Conservation (phyloP, 257 asterid genomes). For the Thymus quinquecostatus region DNA sequence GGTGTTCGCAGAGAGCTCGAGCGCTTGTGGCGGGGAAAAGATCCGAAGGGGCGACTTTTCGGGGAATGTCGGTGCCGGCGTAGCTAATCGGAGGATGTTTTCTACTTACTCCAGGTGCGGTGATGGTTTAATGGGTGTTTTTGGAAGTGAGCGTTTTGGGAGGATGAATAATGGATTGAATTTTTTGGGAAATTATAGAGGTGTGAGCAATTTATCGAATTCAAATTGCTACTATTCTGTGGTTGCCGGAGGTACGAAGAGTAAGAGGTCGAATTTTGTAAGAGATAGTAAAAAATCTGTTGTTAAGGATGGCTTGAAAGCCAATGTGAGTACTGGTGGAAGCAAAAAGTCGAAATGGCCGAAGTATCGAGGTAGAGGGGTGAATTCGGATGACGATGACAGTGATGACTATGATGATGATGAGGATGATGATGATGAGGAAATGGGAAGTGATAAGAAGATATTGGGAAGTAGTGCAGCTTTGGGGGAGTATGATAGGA, state of each 20-base stretch:
- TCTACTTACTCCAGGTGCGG: slow-evolving; percentile 44
- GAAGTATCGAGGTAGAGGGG: slow-evolving; percentile 47
- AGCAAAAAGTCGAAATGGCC: slow-evolving; percentile 52
- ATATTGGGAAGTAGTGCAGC: slow-evolving; percentile 67
- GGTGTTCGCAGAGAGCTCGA: slow-evolving; percentile 41
- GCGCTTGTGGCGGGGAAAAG: slow-evolving; percentile 15
- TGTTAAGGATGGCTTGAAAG: slow-evolving; percentile 33
- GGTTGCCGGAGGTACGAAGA: slow-evolving; percentile 31
- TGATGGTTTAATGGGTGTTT: slow-evolving; percentile 30
- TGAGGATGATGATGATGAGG: slow-evolving; percentile 50
- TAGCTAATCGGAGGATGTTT: slow-evolving; percentile 44
- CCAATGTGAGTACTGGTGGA: slow-evolving; percentile 32
- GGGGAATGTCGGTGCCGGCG: slow-evolving; percentile 29
- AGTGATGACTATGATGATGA: slow-evolving; percentile 41
- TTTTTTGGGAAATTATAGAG: slow-evolving; percentile 27
- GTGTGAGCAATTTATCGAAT: slow-evolving; percentile 29
- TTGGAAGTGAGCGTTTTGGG: slow-evolving; percentile 27
- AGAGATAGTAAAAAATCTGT: slow-evolving; percentile 43
- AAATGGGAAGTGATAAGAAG: slow-evolving; percentile 37
- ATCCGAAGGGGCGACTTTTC: slow-evolving; percentile 10
- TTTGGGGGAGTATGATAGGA: slow-evolving; percentile 69
- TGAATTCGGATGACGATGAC: slow-evolving; percentile 52
- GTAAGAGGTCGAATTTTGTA: slow-evolving; percentile 34
- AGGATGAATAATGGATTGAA: slow-evolving; percentile 30
- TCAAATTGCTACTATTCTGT: slow-evolving; percentile 51